Base-by-base conservation (phyloP, 169 alveolate genomes). In the Theileria orientalis region DNA sequence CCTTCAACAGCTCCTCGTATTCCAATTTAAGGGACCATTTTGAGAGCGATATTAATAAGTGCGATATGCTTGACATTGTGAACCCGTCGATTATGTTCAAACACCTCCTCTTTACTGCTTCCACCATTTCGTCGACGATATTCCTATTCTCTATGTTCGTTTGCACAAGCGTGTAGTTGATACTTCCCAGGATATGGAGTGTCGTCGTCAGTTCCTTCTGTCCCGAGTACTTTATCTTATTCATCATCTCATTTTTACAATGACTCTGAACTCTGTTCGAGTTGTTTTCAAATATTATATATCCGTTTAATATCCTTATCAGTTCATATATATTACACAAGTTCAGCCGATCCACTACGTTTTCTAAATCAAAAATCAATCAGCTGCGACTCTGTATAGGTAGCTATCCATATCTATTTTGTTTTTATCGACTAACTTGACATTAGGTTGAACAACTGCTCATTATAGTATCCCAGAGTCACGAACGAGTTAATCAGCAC, bases 281-380 rank as follows among this genome's bases (percentile, higher is more conserved):
- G 35, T 68, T 49, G 33, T 68, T 68, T 37, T 68, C 76, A 68
- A 46, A 68, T 40, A 40, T 68, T 35, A 68, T 51, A 33, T 44
- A 68, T 16, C 54, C 66, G 42, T 51, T 68, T 35, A 68, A 40
- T 2, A 68, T 19, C 21, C 63, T 35, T 5, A 46, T 25, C 11
- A 68, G 42, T 27, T 51, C 76, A 46, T 25, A 51, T 40, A 46
- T 29, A 27, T 46, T 51, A 46, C 76, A 68, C 49, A 35, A 5
- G 7, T 2, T 29, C 29, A 68, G 27, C 13, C 33, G 14, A 7
- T 40, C 30, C 35, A 35, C 56, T 19, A 68, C 19, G 30, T 19
- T 51, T 3, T 21, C 66, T 68, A 19, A 9, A 51, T 68, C n/a
- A 6, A n/a, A n/a, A n/a, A n/a, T n/a, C n/a, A n/a, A n/a, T n/a